phyloP scores from a whole-genome alignment of 345 rosid genomes.

The Eucalyptus sp. region DNA sequence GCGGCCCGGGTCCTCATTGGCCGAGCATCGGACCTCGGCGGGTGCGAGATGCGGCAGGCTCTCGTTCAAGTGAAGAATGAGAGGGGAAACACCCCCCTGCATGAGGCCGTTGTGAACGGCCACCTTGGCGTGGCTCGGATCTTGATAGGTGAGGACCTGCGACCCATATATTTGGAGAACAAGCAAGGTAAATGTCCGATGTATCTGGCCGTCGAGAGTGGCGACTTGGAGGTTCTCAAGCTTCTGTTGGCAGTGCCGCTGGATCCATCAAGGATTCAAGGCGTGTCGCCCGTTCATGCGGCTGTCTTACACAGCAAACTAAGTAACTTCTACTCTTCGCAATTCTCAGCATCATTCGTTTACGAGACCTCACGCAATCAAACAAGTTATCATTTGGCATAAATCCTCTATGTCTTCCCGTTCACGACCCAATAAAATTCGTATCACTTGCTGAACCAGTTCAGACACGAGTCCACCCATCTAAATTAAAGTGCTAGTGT shows the following conservation, averaged over 20 bases:
- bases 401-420: not conserved
- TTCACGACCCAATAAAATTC: not conserved
- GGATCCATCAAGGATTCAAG: not conserved
- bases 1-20: no score
- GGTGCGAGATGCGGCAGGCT: not conserved
- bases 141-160: not conserved
- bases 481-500: not conserved
- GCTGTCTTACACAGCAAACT: not conserved
- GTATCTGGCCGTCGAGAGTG: not conserved
- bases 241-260: not conserved
- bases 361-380: not conserved
- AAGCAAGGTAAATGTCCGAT: not conserved
- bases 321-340: not conserved
- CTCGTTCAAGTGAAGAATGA: not conserved
- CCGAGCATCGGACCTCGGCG: not conserved
- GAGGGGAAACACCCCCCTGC: not conserved
- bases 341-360: not conserved
- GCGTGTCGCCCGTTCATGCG: not conserved
- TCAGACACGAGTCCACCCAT: not conserved
- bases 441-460: not conserved
- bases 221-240: not conserved
- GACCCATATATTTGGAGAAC: not conserved
- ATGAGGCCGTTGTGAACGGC: not conserved
- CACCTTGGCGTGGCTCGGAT: not conserved
- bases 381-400: not conserved